phyloP scores from a whole-genome alignment of 495 filamentous ascomycete genomes.

The Neurospora sp. region DNA sequence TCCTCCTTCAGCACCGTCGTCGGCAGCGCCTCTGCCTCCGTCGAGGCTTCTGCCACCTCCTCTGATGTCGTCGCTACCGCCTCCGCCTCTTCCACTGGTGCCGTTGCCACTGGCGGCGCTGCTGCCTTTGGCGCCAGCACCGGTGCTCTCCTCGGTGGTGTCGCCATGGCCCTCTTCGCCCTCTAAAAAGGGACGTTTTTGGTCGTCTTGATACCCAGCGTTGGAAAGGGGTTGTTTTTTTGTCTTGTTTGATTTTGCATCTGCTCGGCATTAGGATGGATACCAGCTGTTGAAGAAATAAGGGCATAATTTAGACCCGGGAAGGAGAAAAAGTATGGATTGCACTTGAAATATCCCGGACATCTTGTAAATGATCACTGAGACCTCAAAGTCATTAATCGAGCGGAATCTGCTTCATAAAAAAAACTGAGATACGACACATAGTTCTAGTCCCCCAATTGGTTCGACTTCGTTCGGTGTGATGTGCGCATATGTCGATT shows the following conservation, averaged over 20 bases:
- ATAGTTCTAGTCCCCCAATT: neutral
- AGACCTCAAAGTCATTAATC: neutral
- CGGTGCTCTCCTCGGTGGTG: slow-evolving; percentile 28
- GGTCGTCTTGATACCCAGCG: neutral
- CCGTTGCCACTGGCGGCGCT: slow-evolving; percentile 21
- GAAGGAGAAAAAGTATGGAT: neutral
- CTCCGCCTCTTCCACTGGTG: slow-evolving; percentile 5
- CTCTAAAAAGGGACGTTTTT: slow-evolving; percentile 21
- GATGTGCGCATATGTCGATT: neutral
- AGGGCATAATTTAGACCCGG: neutral
- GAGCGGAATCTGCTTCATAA: neutral
- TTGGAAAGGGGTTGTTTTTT: neutral
- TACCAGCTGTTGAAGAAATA: neutral
- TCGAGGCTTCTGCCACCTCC: slow-evolving; percentile 5
- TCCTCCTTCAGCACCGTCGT: slow-evolving; percentile 1
- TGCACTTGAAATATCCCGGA: neutral
- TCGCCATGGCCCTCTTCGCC: slow-evolving; percentile 31
- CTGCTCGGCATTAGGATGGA: neutral
- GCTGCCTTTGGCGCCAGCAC: slow-evolving; percentile 22
- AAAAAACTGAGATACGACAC: neutral
- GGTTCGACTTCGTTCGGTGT: neutral
- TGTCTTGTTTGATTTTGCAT: neutral
- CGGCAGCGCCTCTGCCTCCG: slow-evolving; percentile 3
- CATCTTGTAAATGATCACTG: neutral
- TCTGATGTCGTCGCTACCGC: slow-evolving; percentile 1